Percentiles rank a stretch among this genome's conserved stretches.
phyloP scores from a whole-genome alignment of 306 rosid genomes.

The Carpinus fangiana region DNA sequence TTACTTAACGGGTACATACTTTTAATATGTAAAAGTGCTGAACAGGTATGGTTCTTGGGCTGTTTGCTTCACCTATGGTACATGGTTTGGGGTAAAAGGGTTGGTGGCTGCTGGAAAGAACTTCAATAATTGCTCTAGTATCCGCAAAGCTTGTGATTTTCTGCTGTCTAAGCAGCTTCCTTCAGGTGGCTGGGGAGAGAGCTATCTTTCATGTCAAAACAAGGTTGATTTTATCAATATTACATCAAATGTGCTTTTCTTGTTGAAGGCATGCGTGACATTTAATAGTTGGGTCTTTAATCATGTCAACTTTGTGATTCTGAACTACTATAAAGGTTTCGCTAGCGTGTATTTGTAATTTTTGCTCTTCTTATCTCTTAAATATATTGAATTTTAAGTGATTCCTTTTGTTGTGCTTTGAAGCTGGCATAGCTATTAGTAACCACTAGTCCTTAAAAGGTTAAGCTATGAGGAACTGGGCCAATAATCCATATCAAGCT shows the following conservation, averaged over 20 bases:
- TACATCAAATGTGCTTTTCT: conserved; percentile 1
- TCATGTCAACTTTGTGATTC: background rate
- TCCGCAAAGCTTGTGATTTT: conserved; percentile 75
- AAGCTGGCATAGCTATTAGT: no score
- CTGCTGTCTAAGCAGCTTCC: conserved; percentile 72
- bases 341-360: background rate
- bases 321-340: background rate
- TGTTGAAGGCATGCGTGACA: background rate
- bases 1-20: conserved; percentile 16
- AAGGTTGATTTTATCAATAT: conserved; percentile 48
- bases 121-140: conserved; percentile 52
- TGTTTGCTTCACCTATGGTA: conserved; percentile 82
- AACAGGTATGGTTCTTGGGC: conserved; percentile 94
- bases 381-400: no score
- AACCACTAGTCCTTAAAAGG: no score
- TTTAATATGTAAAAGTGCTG: conserved; percentile 38
- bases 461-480: no score
- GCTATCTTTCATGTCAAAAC: conserved; percentile 84
- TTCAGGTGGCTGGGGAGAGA: conserved; percentile 94
- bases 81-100: conserved; percentile 83
- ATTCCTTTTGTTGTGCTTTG: no score
- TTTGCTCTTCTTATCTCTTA: no score
- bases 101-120: conserved; percentile 75
- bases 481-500: no score
- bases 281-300: background rate